Conservation (phyloP, 1,284 basidiomycete species). For the Athelia psychrophila region DNA sequence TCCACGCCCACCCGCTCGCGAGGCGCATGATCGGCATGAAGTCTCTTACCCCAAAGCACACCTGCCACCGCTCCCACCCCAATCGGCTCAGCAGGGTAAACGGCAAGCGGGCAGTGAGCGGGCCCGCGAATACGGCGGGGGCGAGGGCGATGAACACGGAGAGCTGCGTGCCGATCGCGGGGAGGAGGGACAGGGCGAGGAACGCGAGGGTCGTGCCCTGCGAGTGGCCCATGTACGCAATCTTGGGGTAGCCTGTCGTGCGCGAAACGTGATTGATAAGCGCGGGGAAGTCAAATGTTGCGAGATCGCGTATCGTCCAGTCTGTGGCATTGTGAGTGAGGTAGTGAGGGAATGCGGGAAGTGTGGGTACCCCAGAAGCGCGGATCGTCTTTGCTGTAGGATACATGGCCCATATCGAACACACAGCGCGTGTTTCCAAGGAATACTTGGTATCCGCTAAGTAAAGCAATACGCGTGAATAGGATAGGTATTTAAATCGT, state of each 20-base stretch:
- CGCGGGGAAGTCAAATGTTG: constrained; percentile 59
- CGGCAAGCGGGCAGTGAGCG: constrained; percentile 55
- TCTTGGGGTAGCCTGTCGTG: constrained; percentile 53
- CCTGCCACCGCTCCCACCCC: constrained; percentile 52
- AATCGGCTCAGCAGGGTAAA: constrained; percentile 46
- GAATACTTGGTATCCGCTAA: constrained; percentile 55
- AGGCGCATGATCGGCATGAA: constrained; percentile 61
- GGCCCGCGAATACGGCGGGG: constrained; percentile 59
- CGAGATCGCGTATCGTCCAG: constrained; percentile 60
- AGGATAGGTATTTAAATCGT: not conserved
- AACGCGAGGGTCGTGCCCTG: constrained; percentile 56
- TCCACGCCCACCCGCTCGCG: constrained; percentile 46
- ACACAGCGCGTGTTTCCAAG: constrained; percentile 58
- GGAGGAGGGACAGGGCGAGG: constrained; percentile 55
- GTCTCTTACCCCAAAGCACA: constrained; percentile 54
- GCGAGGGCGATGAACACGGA: constrained; percentile 58
- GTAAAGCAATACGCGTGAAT: not conserved
- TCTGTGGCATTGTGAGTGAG: constrained; percentile 26
- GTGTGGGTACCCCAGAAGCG: constrained; percentile 50
- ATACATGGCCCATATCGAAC: constrained; percentile 59
- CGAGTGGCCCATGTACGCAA: constrained; percentile 60
- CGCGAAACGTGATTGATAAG: constrained; percentile 53
- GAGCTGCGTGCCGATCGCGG: constrained; percentile 49
- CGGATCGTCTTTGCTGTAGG: constrained; percentile 44
- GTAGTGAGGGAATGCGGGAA: not conserved